Percentiles rank a stretch among this genome's conserved stretches.
These are phyloP conservation scores for Barnettozyma sp. DNA, from an alignment of 805 yeast species.

Conservation along the genomic window DNA sequence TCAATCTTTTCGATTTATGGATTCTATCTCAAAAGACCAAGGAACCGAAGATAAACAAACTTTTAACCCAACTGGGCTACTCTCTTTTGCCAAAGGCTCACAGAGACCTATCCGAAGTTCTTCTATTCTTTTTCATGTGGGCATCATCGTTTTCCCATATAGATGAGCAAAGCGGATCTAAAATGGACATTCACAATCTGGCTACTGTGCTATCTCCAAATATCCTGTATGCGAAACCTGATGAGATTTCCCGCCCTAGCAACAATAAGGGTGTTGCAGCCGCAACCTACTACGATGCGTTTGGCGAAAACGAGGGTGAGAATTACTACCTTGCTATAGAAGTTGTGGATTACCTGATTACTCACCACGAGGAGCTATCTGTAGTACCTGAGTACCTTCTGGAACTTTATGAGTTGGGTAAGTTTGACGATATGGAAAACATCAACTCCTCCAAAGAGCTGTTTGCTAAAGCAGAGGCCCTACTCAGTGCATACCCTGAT, in stretches of 20 bases:
- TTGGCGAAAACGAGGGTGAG: slow-evolving; percentile 47
- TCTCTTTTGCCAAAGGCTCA: slow-evolving; percentile 75
- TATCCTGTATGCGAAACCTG: slow-evolving; percentile 56
- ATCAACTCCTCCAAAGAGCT: slow-evolving; percentile 36
- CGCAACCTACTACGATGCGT: slow-evolving; percentile 30
- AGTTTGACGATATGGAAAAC: slow-evolving; percentile 17
- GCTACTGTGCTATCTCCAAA: slow-evolving; percentile 96
- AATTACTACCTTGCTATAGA: slow-evolving; percentile 85
- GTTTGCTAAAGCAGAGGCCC: slow-evolving; percentile 27
- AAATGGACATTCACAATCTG: slow-evolving; percentile 92
- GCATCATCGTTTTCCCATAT: slow-evolving; percentile 91
- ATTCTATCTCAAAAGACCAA: slow-evolving; percentile 53
- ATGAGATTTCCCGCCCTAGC: slow-evolving; percentile 25
- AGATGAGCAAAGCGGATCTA: slow-evolving; percentile 85
- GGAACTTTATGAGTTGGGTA: slow-evolving; percentile 19
- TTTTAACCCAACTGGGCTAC: slow-evolving; percentile 57
- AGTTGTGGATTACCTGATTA: slow-evolving; percentile 77
- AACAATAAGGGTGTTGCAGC: slow-evolving; percentile 21
- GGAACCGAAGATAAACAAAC: slow-evolving; percentile 39
- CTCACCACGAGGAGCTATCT: slow-evolving; percentile 70
- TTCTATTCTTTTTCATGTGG: slow-evolving; percentile 85
- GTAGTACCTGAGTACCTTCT: slow-evolving; percentile 59
- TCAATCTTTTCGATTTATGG: slow-evolving; percentile 71
- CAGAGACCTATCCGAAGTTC: slow-evolving; percentile 80
- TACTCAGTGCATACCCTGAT: slow-evolving; percentile 24